Conservation (phyloP, 179 eudicot genomes). For the Silene coronaria region DNA sequence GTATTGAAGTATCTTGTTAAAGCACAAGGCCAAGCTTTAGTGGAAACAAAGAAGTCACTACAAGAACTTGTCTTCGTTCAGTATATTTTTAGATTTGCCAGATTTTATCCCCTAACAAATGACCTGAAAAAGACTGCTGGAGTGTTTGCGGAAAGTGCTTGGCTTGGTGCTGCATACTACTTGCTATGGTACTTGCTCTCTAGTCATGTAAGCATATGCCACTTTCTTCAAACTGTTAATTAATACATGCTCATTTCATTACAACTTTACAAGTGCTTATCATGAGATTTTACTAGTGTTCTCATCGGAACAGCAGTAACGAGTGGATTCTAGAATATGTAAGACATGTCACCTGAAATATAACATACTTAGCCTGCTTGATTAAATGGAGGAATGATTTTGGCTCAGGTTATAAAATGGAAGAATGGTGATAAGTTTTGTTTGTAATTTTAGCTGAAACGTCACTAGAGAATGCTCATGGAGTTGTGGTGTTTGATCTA, state of each 20-base stretch:
- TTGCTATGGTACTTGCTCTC: slow-evolving; percentile 51
- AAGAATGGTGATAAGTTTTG: neutral
- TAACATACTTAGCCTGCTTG: neutral
- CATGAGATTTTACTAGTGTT: neutral
- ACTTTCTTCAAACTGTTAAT: neutral
- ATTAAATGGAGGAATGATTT: neutral
- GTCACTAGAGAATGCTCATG: no score
- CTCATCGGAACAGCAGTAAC: neutral
- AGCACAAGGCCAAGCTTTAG: slow-evolving; percentile 29
- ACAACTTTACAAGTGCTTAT: neutral
- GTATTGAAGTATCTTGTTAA: slow-evolving; percentile 36
- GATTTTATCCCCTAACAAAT: slow-evolving; percentile 46
- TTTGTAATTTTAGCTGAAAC: neutral
- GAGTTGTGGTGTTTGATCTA: no score
- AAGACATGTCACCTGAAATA: neutral
- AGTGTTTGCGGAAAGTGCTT: slow-evolving; percentile 50
- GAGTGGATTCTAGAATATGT: neutral
- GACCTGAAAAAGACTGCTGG: slow-evolving; percentile 54
- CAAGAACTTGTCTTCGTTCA: slow-evolving; percentile 36
- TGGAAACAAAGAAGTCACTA: slow-evolving; percentile 38
- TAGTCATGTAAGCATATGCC: slow-evolving; percentile 45
- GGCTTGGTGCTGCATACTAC: slow-evolving; percentile 58
- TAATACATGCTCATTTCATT: neutral
- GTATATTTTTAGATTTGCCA: slow-evolving; percentile 40
- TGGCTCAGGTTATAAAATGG: neutral